Evolutionary conservation across 2,329 filamentous ascomycete species (phyloP).

Genomic region (Hymenoscyphus linearis): DNA sequence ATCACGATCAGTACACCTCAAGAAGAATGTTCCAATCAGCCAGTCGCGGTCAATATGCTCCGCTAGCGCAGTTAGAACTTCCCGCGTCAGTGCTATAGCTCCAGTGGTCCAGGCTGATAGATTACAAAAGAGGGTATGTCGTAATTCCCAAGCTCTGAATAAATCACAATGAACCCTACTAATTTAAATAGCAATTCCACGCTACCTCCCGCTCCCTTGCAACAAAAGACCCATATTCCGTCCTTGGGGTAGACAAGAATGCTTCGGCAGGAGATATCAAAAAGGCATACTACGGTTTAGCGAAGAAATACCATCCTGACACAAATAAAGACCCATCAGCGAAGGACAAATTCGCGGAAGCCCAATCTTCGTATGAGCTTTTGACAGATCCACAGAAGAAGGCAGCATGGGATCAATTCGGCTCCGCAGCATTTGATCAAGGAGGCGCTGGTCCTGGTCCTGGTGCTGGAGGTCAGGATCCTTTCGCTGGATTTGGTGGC

Average conservation of each 20-base stretch:
- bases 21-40: conserved; percentile 14
- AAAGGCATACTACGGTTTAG: conserved; percentile 95
- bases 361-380: conserved; percentile 90
- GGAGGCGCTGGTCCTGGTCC: conserved; percentile 53
- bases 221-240: conserved; percentile 74
- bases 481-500: conserved; percentile 54
- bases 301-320: conserved; percentile 96
- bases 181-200: conserved; percentile 27
- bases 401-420: conserved; percentile 86
- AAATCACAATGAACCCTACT: conserved; percentile 3
- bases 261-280: conserved; percentile 89
- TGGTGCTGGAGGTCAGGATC: conserved; percentile 56
- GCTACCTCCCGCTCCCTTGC: conserved; percentile 26
- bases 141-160: not conserved
- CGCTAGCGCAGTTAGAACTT: conserved; percentile 3
- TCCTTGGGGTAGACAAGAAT: conserved; percentile 75
- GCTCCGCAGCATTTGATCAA: conserved; percentile 81
- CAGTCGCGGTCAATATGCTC: conserved; percentile 22
- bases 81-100: conserved; percentile 6
- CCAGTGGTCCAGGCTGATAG: not conserved
- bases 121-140: conserved; percentile 25
- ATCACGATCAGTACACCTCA: conserved; percentile 19
- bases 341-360: conserved; percentile 91
- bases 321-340: conserved; percentile 94
- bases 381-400: conserved; percentile 90